Base-by-base conservation (phyloP, 768 basidiomycete genomes). In the Rhodocollybia butyracea region DNA sequence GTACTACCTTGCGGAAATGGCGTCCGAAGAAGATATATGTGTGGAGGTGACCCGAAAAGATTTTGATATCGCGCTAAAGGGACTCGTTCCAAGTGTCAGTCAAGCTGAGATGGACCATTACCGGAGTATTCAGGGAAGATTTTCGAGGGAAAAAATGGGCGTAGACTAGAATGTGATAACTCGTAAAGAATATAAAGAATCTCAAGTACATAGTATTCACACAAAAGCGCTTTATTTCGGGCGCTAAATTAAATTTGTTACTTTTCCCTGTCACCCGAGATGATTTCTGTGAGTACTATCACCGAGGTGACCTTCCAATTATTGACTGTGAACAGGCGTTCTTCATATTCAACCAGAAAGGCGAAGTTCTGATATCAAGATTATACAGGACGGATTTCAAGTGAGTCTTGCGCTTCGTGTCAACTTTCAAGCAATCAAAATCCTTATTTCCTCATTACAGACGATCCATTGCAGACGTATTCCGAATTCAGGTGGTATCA, bases 261-360 rank as follows among this genome's bases (percentile, higher is more conserved):
- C n/a, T n/a, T n/a, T n/a, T n/a, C n/a, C n/a, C n/a, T n/a, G n/a
- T n/a, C n/a, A n/a, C n/a, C n/a, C n/a, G 42, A 24, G 6, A 45
- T 45, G 43, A 45, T 45, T n/a, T 45, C 43, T 27, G 43, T 45
- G 27, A 45, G 43, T 17, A 13, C 24, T 19, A 8, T 30, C 24
- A 45, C 26, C 26, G 21, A 19, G 5, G 15, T 8, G 19, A 22
- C 26, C 10, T 22, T 45, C 43, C 19, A 13, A 17, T 17, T n/a
- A 24, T 45, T 27, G 30, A 7, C 21, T 29, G 30, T 58, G n/a
- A 43, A 48, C 61, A 98, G 95, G 95, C 91, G 46, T 98, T 98
- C 84, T 98, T 98, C 73, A 93, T 98, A 56, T 97, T 98, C 80
- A 99, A 98, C 68, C 94, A 95, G 72, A 98, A 98, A 72, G 97